These are phyloP conservation scores for Hondaea fermentalgiana DNA, from an alignment of 108 stramenopile species.

Conservation along the genomic window DNA sequence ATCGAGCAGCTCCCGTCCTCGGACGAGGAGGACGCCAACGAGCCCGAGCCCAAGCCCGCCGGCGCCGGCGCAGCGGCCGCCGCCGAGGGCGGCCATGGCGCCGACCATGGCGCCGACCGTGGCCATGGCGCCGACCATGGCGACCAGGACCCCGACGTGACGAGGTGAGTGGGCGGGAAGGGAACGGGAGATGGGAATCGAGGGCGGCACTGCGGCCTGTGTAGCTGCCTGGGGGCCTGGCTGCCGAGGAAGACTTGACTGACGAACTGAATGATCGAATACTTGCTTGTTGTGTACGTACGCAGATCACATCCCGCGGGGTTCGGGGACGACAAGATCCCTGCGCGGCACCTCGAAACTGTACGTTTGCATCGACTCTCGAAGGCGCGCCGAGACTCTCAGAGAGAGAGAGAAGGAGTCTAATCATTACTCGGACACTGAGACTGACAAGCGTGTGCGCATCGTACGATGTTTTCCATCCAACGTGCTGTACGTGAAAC, in stretches of 20 bases:
- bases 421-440: neutral
- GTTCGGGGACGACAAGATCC: neutral
- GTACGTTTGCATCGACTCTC: neutral
- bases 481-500: no score
- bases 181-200: no score
- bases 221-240: no score
- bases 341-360: neutral
- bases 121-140: neutral
- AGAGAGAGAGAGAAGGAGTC: neutral
- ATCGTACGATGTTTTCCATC: no score
- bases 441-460: neutral
- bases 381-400: neutral
- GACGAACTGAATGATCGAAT: neutral
- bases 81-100: no score
- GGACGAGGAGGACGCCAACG: neutral
- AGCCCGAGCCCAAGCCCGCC: no score
- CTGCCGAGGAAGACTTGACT: no score
- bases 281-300: neutral
- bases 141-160: neutral
- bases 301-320: neutral
- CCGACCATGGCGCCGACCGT: no score
- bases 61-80: no score
- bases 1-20: neutral
- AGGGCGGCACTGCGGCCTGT: no score
- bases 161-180: no score